Evolutionary conservation across 306 rosid species (phyloP).

Genomic region (Pterocarpus santalinus): DNA sequence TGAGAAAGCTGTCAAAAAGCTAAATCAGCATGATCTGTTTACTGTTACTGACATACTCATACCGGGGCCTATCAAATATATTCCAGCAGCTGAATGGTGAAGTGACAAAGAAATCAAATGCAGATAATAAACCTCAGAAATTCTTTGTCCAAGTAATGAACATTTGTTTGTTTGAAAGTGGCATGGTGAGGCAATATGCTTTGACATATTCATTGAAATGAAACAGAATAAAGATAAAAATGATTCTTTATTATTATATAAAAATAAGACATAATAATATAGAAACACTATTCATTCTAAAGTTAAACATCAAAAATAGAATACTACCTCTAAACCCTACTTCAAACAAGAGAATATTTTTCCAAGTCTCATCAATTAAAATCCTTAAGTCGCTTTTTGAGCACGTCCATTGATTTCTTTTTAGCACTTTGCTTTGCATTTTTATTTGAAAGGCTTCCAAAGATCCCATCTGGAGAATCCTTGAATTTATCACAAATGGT

Average conservation of each 20-base stretch:
- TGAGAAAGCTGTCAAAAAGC: not conserved
- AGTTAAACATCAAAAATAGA: constrained; percentile 31
- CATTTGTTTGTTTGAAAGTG: constrained; percentile 6
- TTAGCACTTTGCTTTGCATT: constrained; percentile 79
- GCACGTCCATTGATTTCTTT: constrained; percentile 89
- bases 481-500: constrained; percentile 81
- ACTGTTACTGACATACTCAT: not conserved
- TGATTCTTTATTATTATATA: constrained; percentile 19
- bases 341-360: constrained; percentile 46
- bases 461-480: constrained; percentile 86
- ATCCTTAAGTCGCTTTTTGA: constrained; percentile 90
- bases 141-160: constrained; percentile 1
- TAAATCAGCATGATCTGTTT: constrained; percentile 10
- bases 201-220: not conserved
- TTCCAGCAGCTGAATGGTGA: constrained; percentile 17
- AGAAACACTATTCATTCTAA: constrained; percentile 19
- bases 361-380: constrained; percentile 59
- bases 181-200: not conserved
- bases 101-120: constrained; percentile 12
- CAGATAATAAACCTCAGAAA: not conserved
- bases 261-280: constrained; percentile 19
- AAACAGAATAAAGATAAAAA: constrained; percentile 6
- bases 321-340: constrained; percentile 42
- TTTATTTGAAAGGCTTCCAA: constrained; percentile 86
- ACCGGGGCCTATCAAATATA: not conserved